Evolutionary conservation across 257 asterid species (phyloP), one percentile per base, ranked within the genome.

Genomic region (Euphrasia confusa): DNA sequence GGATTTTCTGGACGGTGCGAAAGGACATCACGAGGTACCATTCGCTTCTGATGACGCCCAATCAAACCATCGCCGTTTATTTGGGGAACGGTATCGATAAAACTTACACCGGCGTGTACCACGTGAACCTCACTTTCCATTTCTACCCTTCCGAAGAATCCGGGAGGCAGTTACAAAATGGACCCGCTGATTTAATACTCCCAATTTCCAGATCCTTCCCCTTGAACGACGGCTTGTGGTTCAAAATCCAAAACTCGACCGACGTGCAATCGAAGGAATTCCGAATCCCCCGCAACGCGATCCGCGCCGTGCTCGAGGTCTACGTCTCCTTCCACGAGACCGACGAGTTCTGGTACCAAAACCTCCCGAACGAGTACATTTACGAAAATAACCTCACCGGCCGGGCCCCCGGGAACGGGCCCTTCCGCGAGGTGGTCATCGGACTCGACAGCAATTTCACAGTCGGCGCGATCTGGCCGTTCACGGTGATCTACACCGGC

Each of bases 261-360:
- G 81, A 80, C 67, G 75, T 76, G 0, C 60, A 68, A 61, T 63
- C 74, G 4, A 81, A 75, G 66, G 83, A 81, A 49, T 77, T 87
- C 60, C 50, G 33, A 50, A 83, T 87, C 50, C 96, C 96, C 0
- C 69, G 49, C 17, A 87, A 87, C 70, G 80, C 63, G 2, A 83
- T 83, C 11, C 79, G 76, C 72, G 95, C 87, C 49, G 87, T 83
- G 68, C 42, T 83, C 56, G 97, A 90, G 64, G 79, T 90, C 17
- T 87, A 90, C 60, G 90, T 80, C 32, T 90, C 97, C 0, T 79
- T 76, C 69, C 97, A 90, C 54, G 96, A 85, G 67, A 83, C 80
- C 54, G 97, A 90, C 67, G 96, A 90, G 44, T 83, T 81, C 27
- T 90, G 96, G 96, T 85, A 14, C 60, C 80, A 84, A 8, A 90